Conservation (phyloP, 2,329 filamentous ascomycete genomes). For the Diatrype stigma region DNA sequence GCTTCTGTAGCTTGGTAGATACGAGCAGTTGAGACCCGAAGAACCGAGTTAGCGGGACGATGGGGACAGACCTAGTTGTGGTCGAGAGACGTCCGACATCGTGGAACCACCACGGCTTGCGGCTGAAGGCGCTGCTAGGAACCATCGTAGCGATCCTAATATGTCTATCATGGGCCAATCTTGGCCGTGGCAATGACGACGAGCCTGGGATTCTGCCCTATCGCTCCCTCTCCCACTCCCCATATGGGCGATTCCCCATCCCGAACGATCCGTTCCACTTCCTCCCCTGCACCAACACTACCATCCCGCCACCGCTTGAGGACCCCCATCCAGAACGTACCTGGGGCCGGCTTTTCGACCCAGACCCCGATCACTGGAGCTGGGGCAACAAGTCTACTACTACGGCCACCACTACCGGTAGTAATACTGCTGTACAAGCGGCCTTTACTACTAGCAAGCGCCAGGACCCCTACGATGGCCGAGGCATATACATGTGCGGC, state of each 20-base stretch:
- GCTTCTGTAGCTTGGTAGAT: no score
- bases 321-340: constrained; percentile 31
- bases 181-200: not conserved
- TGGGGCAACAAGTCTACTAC: constrained; percentile 33
- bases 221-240: constrained; percentile 11
- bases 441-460: constrained; percentile 6
- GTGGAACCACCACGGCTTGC: not conserved
- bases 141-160: not conserved
- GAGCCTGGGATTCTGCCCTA: not conserved
- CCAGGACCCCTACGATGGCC: constrained; percentile 31
- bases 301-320: constrained; percentile 37
- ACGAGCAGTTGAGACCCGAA: no score
- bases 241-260: constrained; percentile 36
- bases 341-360: constrained; percentile 40
- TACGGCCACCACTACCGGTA: no score
- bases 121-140: not conserved
- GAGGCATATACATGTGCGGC: constrained; percentile 44
- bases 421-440: no score
- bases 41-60: not conserved
- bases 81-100: not conserved
- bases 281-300: constrained; percentile 41
- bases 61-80: not conserved
- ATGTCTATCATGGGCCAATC: not conserved
- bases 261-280: constrained; percentile 42
- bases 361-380: constrained; percentile 41